Conservation (phyloP, 2,329 filamentous ascomycete species). For the Madurella fahalii region DNA sequence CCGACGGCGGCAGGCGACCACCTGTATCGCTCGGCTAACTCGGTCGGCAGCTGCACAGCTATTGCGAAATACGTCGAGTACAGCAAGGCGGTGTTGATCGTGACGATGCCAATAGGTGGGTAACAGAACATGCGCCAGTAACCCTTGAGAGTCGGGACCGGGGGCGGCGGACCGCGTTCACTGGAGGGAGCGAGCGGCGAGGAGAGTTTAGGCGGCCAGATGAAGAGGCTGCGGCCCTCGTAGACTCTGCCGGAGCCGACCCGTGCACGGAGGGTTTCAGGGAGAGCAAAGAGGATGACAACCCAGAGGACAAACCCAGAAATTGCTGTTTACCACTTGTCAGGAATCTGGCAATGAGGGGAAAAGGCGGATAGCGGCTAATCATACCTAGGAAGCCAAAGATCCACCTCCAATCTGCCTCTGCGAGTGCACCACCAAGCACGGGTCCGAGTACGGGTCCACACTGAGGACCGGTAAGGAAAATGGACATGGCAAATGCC, state of each 20-base stretch:
- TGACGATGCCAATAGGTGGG: constrained; percentile 16
- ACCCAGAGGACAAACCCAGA: constrained; percentile 11
- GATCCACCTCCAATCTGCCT: constrained; percentile 18
- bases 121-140: constrained; percentile 17
- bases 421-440: constrained; percentile 14
- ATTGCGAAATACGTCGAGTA: constrained; percentile 20
- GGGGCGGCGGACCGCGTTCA: constrained; percentile 11
- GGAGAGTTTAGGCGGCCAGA: constrained; percentile 14
- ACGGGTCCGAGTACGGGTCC: constrained; percentile 15
- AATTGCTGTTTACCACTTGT: constrained; percentile 6
- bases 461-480: constrained; percentile 15
- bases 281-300: constrained; percentile 7
- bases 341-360: not conserved
- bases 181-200: constrained; percentile 9
- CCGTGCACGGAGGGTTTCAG: constrained; percentile 14
- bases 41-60: constrained; percentile 10
- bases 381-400: constrained; percentile 16
- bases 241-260: constrained; percentile 12
- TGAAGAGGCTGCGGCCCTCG: not conserved
- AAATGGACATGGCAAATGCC: constrained; percentile 19
- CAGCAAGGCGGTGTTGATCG: constrained; percentile 15
- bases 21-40: constrained; percentile 8
- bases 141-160: constrained; percentile 8
- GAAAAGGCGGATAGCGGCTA: not conserved
- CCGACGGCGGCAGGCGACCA: constrained; percentile 16